Conservation (phyloP, 2,329 filamentous ascomycete genomes). For the Fusarium lateritium region DNA sequence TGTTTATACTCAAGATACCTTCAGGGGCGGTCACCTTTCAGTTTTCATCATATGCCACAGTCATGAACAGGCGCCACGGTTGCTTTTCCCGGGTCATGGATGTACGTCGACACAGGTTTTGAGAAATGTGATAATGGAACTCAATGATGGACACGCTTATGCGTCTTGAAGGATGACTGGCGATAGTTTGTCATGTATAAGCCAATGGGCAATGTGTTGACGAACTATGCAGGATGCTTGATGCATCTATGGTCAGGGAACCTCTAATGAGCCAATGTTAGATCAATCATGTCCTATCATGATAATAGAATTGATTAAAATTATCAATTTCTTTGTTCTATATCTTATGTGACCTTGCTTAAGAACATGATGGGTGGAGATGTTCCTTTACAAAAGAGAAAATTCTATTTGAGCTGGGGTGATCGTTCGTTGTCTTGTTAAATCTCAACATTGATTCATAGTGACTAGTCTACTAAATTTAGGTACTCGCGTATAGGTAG, state of each 20-base stretch:
- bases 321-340: not conserved
- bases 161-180: conserved; percentile 24
- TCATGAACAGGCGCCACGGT: conserved; percentile 49
- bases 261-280: conserved; percentile 19
- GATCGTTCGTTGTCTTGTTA: no score
- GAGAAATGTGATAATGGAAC: conserved; percentile 27
- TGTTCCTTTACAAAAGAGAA: no score
- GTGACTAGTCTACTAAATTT: no score
- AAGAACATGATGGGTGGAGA: no score
- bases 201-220: conserved; percentile 32
- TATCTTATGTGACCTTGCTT: not conserved
- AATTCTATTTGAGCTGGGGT: no score
- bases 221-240: conserved; percentile 32
- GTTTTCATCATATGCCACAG: conserved; percentile 47
- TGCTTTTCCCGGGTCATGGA: conserved; percentile 30
- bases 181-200: conserved; percentile 34
- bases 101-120: conserved; percentile 16
- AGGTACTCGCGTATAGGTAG: no score
- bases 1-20: conserved; percentile 52
- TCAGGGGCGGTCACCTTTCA: conserved; percentile 38
- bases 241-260: conserved; percentile 29
- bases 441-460: no score
- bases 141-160: conserved; percentile 39
- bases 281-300: conserved; percentile 14
- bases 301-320: conserved; percentile 15